These are phyloP conservation scores for Glarea lozoyensis DNA, from an alignment of 495 filamentous ascomycete species.

Conservation along the genomic window DNA sequence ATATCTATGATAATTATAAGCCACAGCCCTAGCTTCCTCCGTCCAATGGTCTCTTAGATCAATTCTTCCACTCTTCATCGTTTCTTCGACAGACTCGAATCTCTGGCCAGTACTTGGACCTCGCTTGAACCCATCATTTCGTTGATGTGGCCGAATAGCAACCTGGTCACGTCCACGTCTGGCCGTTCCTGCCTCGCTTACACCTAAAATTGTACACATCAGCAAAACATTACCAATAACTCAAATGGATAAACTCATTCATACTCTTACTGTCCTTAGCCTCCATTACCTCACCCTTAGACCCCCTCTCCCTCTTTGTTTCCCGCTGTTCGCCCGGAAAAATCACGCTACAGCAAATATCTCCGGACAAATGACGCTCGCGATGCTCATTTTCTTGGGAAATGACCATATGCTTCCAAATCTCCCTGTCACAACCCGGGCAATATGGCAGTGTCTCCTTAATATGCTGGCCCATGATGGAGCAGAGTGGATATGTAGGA, in stretches of 20 bases:
- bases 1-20: too few relatives aligned
- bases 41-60: too few relatives aligned
- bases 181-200: neutral
- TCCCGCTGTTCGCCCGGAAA: slow-evolving; percentile 13
- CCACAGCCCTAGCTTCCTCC: too few relatives aligned
- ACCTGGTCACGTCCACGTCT: neutral
- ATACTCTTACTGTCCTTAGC: neutral
- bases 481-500: slow-evolving; percentile 12
- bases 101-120: too few relatives aligned
- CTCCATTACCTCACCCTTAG: neutral
- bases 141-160: neutral
- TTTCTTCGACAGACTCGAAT: too few relatives aligned
- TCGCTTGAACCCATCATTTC: too few relatives aligned
- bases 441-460: slow-evolving; percentile 13
- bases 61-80: too few relatives aligned
- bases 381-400: slow-evolving; percentile 16
- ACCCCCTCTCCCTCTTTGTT: neutral
- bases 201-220: neutral
- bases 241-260: neutral
- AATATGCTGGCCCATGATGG: slow-evolving; percentile 13
- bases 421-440: slow-evolving; percentile 13
- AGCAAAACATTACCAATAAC: neutral
- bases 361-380: slow-evolving; percentile 7
- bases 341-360: slow-evolving; percentile 13
- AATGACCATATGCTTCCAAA: slow-evolving; percentile 19